These are phyloP conservation scores for Rhododendron molle DNA, from an alignment of 148 eudicot genomes.

Conservation along the genomic window DNA sequence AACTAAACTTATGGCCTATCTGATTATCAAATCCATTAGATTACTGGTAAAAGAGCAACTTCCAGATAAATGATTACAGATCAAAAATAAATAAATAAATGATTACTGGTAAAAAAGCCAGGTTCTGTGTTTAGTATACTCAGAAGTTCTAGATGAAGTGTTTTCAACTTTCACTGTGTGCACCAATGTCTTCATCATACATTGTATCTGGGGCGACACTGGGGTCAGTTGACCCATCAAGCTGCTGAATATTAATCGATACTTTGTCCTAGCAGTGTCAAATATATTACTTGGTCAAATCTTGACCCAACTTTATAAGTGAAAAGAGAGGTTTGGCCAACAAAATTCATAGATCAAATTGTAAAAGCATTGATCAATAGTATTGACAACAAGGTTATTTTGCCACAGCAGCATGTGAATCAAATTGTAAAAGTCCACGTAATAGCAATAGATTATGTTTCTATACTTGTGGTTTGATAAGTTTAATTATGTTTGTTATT, in stretches of 20 bases:
- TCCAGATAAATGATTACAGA: too few relatives aligned
- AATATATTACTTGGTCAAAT: neutral
- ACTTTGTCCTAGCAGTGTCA: neutral
- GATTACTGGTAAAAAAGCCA: neutral
- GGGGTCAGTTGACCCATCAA: neutral
- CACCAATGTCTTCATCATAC: neutral
- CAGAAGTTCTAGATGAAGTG: neutral
- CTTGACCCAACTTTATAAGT: neutral
- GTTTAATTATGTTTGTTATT: neutral
- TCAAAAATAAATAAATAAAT: too few relatives aligned
- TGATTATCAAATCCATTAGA: too few relatives aligned
- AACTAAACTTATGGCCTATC: too few relatives aligned
- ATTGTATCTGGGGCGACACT: neutral
- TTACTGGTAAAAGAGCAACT: neutral
- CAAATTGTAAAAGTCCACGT: neutral
- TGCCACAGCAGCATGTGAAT: neutral
- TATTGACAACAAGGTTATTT: neutral
- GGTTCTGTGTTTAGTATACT: neutral
- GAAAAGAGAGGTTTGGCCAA: neutral
- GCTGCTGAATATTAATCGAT: neutral
- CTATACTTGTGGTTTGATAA: neutral
- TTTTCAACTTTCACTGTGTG: neutral
- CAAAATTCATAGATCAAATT: neutral
- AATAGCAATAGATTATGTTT: neutral
- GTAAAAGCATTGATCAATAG: neutral